Evolutionary conservation across 139 green algal genomes (phyloP), one percentile per base, ranked within the genome.

Genomic region (Tetraselmis chui): DNA sequence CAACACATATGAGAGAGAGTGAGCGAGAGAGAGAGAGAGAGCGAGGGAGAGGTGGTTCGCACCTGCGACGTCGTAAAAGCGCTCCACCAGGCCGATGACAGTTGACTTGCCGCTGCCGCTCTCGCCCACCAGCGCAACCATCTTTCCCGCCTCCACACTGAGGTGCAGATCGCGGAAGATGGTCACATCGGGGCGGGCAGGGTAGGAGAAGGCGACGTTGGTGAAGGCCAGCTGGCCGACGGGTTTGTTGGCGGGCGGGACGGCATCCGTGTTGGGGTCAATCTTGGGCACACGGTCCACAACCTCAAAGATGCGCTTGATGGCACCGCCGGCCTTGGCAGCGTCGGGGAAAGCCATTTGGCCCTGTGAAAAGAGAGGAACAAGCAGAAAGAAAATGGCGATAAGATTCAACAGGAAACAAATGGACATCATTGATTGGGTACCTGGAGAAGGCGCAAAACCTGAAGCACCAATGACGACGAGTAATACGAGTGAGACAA

Each of bases 101-200:
- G 95, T 98, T 59, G 84, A 93, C 89, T 99, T 99, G 86, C 95
- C 96, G 59, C 88, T 95, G 81, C 96, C 96, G 28, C 83, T 93
- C 88, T 95, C 89, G 0, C 96, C 96, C 29, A 98, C 95, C 27
- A 99, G 89, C n/a, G 96, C 96, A 23, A 94, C 86, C 1, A 89
- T 94, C 30, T 83, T 75, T 31, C 94, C 94, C 2, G 89, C 32
- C 18, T 80, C 30, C 18, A 93, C 84, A 0, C 11, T 76, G 5
- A 97, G 87, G 79, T 77, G 89, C 81, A 97, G 94, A 83, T 86
- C 75, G 32, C 84, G 67, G 77, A 97, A 94, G 0, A 97, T 89
- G 23, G 59, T 76, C 24, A 89, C 80, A 32, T 84, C 79, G 1
- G 85, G 84, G 1, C 94, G 87, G 0, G 85, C 78, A 0, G 93